Base-by-base conservation (phyloP, 164 flowering plant species). In the Sextonia rubra region DNA sequence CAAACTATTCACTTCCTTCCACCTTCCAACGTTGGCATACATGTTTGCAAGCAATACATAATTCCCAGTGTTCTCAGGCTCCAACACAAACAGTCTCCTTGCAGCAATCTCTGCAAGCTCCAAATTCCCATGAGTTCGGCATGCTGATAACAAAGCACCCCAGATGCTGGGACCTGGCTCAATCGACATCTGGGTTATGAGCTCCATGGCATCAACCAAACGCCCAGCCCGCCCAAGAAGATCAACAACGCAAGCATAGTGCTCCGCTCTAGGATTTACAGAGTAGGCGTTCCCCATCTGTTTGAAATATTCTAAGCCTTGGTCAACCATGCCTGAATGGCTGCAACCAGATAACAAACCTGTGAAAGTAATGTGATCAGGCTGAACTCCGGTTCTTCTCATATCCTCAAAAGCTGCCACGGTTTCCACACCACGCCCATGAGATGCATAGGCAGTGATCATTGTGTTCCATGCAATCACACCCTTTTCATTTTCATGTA, bases 141-240 rank as follows among this genome's bases (percentile, higher is more conserved):
- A 78, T 18, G 93, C 87, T 49, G 89, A 84, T 64, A 90, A 77
- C 47, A 90, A 73, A 23, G 93, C 80, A 73, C 90, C 86, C 93
- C 90, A 90, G 26, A 87, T 75, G 69, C 86, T 84, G 1, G 88
- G 78, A 55, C 86, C 86, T 5, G 86, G 69, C 63, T 70, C 76
- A 72, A 84, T 73, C 17, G 83, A 79, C 85, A 83, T 83, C 37
- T 23, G 23, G 60, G 75, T 68, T 48, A 86, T 77, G 8, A 86
- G 69, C n/a, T 82, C 76, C 71, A 76, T 78, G 4, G 86, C 89
- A 62, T 84, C 83, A 37, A 47, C 70, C 69, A 87, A 66, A 37
- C 77, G 67, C 60, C 88, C 88, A 17, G 86, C 85, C 26, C 91
- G 86, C 5, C 87, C 85, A 60, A 87, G 60, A 27, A 86, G 84